Conservation (phyloP, 106 monocot genomes). For the Ottelia alismoides region DNA sequence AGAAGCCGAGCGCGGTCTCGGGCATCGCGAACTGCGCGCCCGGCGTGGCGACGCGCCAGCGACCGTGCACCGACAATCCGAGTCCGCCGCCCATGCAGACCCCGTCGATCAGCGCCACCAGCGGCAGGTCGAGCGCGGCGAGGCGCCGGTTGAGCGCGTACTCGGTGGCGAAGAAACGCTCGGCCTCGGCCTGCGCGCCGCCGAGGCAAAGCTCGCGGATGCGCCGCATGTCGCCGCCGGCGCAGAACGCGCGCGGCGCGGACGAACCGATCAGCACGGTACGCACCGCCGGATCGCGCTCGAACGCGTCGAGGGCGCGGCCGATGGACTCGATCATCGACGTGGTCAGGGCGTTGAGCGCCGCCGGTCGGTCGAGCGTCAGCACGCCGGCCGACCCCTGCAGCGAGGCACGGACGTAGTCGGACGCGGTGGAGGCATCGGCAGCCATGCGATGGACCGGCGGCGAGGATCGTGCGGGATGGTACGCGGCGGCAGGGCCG, state of each 20-base stretch:
- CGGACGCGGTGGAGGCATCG: too few relatives aligned
- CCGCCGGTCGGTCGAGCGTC: background rate
- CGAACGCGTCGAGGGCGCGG: background rate
- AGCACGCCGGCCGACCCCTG: background rate
- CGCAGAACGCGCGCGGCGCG: background rate
- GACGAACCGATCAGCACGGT: background rate
- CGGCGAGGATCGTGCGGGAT: too few relatives aligned
- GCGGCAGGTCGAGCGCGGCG: too few relatives aligned
- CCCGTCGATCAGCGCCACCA: background rate
- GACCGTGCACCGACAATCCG: background rate
- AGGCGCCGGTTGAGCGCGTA: background rate
- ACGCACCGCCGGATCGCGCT: background rate
- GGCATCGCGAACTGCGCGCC: background rate
- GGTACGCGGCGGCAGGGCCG: too few relatives aligned
- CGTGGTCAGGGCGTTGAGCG: background rate
- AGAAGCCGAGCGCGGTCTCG: background rate
- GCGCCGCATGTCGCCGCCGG: background rate
- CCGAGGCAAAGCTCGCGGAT: too few relatives aligned
- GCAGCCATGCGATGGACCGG: too few relatives aligned
- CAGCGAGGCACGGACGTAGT: too few relatives aligned
- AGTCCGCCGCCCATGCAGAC: too few relatives aligned
- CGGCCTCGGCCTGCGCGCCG: background rate
- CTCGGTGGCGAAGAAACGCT: background rate
- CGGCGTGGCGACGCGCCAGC: background rate
- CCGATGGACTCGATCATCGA: background rate